Evolutionary conservation across 331 rosid species (phyloP).

Genomic region (Rosa hybrid): DNA sequence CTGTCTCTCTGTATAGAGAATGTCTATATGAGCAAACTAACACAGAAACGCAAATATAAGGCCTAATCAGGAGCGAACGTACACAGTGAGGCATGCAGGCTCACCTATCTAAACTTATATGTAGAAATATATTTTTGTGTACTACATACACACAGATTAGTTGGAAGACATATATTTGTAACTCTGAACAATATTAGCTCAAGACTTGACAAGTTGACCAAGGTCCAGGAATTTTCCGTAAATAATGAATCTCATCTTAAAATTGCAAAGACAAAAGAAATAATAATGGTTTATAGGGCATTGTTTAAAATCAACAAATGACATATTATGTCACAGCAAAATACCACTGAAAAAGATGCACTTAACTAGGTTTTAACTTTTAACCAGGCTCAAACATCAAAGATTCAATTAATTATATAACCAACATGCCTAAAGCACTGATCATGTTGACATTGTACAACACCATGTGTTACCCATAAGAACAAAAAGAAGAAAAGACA

Average conservation of each 20-base stretch:
- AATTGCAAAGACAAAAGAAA: background rate
- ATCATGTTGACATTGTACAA: background rate
- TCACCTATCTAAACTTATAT: background rate
- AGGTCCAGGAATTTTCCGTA: background rate
- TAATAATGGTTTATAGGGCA: background rate
- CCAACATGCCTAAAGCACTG: background rate
- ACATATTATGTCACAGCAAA: background rate
- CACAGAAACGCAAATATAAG: background rate
- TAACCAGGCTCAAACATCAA: background rate
- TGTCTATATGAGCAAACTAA: background rate
- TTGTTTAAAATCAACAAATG: background rate
- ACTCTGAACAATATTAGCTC: background rate
- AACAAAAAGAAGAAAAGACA: background rate
- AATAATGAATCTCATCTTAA: background rate
- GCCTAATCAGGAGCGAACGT: background rate
- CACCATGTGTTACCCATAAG: background rate
- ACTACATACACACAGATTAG: background rate
- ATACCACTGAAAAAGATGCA: background rate
- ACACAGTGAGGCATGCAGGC: background rate
- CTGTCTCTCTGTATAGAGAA: background rate
- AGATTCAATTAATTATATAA: background rate
- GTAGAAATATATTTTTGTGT: background rate
- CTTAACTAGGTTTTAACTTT: background rate
- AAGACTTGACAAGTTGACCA: background rate
- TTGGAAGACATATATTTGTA: background rate